phyloP scores from a whole-genome alignment of 1,284 basidiomycete species.

The Mycena sp. region DNA sequence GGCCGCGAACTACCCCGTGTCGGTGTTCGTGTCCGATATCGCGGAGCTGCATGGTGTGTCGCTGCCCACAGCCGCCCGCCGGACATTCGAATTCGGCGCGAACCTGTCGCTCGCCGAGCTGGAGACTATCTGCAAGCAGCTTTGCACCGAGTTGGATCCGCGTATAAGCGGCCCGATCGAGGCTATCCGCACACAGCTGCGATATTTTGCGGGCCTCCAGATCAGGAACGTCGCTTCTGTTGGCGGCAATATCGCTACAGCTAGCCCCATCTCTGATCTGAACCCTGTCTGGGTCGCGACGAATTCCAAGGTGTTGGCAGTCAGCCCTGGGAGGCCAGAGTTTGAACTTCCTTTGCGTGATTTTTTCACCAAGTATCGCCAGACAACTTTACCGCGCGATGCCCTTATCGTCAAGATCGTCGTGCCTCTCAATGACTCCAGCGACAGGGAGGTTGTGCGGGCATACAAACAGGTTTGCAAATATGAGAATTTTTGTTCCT shows the following conservation, averaged over 20 bases:
- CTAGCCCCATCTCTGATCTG: constrained; percentile 29
- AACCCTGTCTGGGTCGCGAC: constrained; percentile 33
- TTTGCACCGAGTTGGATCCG: constrained; percentile 22
- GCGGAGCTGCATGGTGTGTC: constrained; percentile 22
- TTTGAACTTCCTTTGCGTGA: constrained; percentile 21
- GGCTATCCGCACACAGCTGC: constrained; percentile 29
- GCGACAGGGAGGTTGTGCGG: constrained; percentile 26
- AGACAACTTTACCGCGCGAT: constrained; percentile 23
- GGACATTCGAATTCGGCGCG: constrained; percentile 29
- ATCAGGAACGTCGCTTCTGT: constrained; percentile 30
- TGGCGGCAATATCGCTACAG: constrained; percentile 31
- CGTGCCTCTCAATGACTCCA: constrained; percentile 24
- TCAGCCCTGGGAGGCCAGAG: constrained; percentile 4
- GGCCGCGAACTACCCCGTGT: constrained; percentile 25
- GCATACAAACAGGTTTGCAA: constrained; percentile 30
- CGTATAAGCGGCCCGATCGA: constrained; percentile 25
- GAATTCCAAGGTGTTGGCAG: constrained; percentile 19
- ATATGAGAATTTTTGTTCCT: neutral
- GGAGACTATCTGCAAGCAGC: constrained; percentile 22
- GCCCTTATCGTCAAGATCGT: constrained; percentile 31
- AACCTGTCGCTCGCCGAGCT: constrained; percentile 31
- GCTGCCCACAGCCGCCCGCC: constrained; percentile 19
- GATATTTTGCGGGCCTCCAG: constrained; percentile 30
- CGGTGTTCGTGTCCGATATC: constrained; percentile 30
- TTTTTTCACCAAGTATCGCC: constrained; percentile 31